Evolutionary conservation across 2,329 filamentous ascomycete genomes (phyloP).

Genomic region (Fusarium sp.): DNA sequence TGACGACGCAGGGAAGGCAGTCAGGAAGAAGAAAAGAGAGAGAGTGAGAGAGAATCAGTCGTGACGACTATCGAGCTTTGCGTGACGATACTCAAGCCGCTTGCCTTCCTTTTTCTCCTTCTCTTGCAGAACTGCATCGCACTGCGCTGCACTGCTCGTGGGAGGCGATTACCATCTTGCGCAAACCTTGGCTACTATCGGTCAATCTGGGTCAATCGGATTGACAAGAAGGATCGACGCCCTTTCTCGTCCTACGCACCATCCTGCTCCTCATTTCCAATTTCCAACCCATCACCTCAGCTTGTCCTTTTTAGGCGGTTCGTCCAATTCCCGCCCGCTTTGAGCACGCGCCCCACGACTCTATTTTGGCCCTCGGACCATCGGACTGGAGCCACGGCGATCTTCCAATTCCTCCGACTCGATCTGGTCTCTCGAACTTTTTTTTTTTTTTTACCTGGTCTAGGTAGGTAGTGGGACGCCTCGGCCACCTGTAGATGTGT

Average conservation of each 20-base stretch:
- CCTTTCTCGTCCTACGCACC: conserved; percentile 18
- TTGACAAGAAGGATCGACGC: background rate
- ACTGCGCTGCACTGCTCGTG: background rate
- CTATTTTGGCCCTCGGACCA: conserved; percentile 36
- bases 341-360: conserved; percentile 35
- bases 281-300: conserved; percentile 15
- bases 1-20: conserved; percentile 17
- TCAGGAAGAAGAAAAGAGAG: conserved; percentile 16
- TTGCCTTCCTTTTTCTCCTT: conserved; percentile 3
- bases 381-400: conserved; percentile 32
- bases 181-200: background rate
- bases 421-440: conserved; percentile 16
- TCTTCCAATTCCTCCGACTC: conserved; percentile 27
- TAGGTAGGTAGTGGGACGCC: conserved; percentile 24
- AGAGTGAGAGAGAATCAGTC: conserved; percentile 14
- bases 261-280: conserved; percentile 27
- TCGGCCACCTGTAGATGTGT: background rate
- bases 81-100: conserved; percentile 13
- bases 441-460: conserved; percentile 10
- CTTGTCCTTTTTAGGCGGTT: conserved; percentile 21
- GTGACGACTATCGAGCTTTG: conserved; percentile 18
- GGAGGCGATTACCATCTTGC: background rate
- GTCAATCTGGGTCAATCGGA: conserved; percentile 18
- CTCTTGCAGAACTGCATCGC: background rate
- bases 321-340: conserved; percentile 31